A percentile compares a stretch with the other conserved stretches of the same genome.
These are phyloP conservation scores for Mycena epipterygia DNA, from an alignment of 768 basidiomycete genomes.

Conservation along the genomic window DNA sequence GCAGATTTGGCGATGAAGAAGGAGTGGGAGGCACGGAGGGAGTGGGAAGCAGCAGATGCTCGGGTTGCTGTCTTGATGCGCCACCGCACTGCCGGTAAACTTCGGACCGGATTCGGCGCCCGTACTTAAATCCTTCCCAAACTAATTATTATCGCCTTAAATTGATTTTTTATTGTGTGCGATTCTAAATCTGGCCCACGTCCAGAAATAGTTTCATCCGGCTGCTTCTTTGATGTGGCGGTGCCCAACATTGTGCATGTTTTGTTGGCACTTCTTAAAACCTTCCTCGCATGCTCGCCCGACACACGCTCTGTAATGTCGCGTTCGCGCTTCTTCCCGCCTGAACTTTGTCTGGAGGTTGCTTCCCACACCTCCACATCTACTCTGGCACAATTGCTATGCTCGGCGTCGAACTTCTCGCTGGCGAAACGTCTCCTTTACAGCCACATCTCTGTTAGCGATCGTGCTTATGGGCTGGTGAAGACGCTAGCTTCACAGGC, in stretches of 20 bases:
- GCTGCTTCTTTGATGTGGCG: neutral
- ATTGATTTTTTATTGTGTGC: neutral
- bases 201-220: neutral
- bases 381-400: neutral
- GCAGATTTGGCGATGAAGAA: neutral
- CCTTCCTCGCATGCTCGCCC: neutral
- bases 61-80: neutral
- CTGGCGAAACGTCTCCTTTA: neutral
- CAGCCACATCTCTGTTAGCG: neutral
- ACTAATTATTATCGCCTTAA: neutral
- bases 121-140: neutral
- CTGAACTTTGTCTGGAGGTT: neutral
- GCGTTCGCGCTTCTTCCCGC: neutral
- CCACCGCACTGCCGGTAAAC: neutral
- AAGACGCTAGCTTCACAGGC: neutral
- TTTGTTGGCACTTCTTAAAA: too few species aligned
- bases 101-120: neutral
- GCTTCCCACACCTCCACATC: neutral
- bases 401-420: neutral
- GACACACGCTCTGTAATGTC: neutral
- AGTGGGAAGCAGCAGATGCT: neutral
- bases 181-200: too few species aligned
- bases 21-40: neutral
- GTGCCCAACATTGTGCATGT: neutral
- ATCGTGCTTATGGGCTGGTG: neutral